These are phyloP conservation scores for Mucor racemosus DNA, from an alignment of 371 early-diverging fungal species.

Conservation along the genomic window DNA sequence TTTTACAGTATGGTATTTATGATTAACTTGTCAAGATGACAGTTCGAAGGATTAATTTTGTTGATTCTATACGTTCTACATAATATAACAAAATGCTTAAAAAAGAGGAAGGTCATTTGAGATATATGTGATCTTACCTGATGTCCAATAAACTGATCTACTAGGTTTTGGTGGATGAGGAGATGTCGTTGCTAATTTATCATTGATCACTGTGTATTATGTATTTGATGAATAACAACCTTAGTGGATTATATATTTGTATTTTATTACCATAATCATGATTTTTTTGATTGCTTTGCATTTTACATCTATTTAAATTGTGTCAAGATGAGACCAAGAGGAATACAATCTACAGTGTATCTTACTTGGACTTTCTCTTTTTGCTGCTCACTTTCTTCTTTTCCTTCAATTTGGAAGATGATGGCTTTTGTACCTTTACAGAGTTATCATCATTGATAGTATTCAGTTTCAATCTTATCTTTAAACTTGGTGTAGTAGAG, in stretches of 20 bases:
- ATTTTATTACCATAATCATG: not conserved
- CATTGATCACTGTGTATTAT: not conserved
- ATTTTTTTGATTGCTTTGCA: not conserved
- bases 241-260: not conserved
- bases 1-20: not conserved
- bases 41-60: conserved; percentile 3
- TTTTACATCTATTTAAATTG: not conserved
- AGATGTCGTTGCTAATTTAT: not conserved
- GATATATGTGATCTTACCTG: not conserved
- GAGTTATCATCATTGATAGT: not conserved
- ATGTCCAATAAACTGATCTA: not conserved
- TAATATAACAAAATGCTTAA: not conserved
- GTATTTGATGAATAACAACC: too few species aligned
- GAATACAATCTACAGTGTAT: not conserved
- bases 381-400: not conserved
- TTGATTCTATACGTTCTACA: not conserved
- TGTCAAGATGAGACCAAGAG: not conserved
- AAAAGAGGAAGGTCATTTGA: too few species aligned
- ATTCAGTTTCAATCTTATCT: not conserved
- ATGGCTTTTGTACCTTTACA: not conserved
- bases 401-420: not conserved
- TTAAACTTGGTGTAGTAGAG: not conserved
- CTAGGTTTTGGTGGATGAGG: not conserved
- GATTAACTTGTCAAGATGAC: not conserved
- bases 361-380: not conserved